Evolutionary conservation across 768 basidiomycete genomes (phyloP).

Genomic region (Suillus subalutaceus): DNA sequence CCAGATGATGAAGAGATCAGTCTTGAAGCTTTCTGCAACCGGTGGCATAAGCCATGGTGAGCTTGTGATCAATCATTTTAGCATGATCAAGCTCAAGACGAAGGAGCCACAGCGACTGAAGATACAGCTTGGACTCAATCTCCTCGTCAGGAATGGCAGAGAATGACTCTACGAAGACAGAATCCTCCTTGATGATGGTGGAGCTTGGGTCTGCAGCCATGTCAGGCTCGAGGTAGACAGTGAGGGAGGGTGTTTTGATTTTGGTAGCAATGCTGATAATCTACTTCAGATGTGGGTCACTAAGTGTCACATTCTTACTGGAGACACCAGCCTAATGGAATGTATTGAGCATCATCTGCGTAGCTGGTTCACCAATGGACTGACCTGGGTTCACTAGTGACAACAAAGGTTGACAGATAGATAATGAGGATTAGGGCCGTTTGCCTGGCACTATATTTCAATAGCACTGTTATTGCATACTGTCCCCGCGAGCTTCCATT

Average conservation of each 20-base stretch:
- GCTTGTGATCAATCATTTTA: conserved; percentile 96
- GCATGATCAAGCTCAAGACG: conserved; percentile 96
- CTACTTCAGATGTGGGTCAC: conserved; percentile 98
- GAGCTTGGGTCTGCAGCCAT: conserved; percentile 79
- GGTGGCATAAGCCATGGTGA: conserved; percentile 94
- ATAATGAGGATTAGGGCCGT: conserved; percentile 74
- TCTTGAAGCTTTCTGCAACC: conserved; percentile 93
- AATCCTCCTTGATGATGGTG: conserved; percentile 96
- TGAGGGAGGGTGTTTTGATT: conserved; percentile 97
- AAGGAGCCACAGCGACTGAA: conserved; percentile 96
- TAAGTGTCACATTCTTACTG: conserved; percentile 99
- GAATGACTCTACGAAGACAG: conserved; percentile 96
- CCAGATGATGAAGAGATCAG: conserved; percentile 97
- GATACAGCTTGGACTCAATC: conserved; percentile 84
- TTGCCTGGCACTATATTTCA: too few species aligned
- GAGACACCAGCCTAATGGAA: conserved; percentile 99
- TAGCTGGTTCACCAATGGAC: conserved; percentile 99
- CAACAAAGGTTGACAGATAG: conserved; percentile 92
- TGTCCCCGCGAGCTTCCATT: too few species aligned
- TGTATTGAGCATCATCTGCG: conserved; percentile 99
- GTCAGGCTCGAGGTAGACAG: conserved; percentile 81
- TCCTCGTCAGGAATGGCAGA: conserved; percentile 99
- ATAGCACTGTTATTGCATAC: too few species aligned
- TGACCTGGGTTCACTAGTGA: conserved; percentile 93
- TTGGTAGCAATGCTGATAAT: conserved; percentile 99